Evolutionary conservation across 768 basidiomycete genomes (phyloP), one percentile per base, ranked within the genome.

Genomic region (Pluteus cervinus): DNA sequence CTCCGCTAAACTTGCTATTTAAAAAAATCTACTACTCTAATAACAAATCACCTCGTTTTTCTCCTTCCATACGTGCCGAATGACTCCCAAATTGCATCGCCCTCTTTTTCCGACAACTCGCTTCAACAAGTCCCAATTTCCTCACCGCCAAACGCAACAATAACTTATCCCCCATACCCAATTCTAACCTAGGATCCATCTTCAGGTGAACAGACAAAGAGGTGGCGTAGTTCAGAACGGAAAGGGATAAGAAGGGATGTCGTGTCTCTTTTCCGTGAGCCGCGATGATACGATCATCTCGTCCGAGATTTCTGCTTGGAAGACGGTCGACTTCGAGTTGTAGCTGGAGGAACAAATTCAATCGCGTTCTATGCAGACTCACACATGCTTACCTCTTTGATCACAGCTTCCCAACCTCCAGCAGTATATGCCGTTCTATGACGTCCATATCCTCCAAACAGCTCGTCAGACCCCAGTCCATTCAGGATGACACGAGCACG

Each of bases 21-120:
- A 14, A 28, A 29, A 10, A 44, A 34, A 21, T 24, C 18, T 29
- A 21, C 31, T 48, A 52, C 35, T 65, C 54, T 47, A 71, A 45
- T 6, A 53, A 42, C 15, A 50, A 51, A 53, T 79, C 75, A 2
- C 83, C 85, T 24, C 71, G 69, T 41, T 58, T 61, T 32, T 76
- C 74, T 3, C 76, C 80, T 12, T 81, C 79, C 87, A 91, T 89
- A 41, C 86, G 65, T 12, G 88, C 88, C 21, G 87, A 86, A 58
- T 81, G 79, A 50, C 76, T 86, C 12, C 94, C 94, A 62, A 99
- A 99, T 52, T 98, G 96, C 86, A 97, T 96, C 10, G 96, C 96
- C 41, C 86, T 59, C 63, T 99, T 99, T 56, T 85, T 91, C 45
- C 88, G 66, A 36, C 48, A 41, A 44, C 85, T 84, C 4, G 89